Base-by-base conservation (phyloP, 306 rosid species). In the Acmispon strigosus region DNA sequence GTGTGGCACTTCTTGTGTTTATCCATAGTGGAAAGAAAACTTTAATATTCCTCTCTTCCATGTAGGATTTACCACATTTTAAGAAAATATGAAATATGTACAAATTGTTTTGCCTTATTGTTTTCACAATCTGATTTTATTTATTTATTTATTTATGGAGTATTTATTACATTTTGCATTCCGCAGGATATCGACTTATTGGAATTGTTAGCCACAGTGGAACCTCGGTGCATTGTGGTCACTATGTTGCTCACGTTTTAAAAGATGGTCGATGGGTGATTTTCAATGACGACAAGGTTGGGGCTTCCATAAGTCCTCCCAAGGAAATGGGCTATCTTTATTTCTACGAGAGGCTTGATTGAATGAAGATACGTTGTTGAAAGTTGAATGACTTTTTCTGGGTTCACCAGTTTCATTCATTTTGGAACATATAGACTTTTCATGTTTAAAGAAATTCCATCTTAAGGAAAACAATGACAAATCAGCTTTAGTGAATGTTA, bases 251-350 rank as follows among this genome's bases (percentile, higher is more conserved):
- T 10, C 99, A 91, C 89, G 74, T 94, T 39, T 80, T 84, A 3
- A 94, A 94, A 87, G 92, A 89, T 20, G 97, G 96, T 49, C 87
- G 96, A 84, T 94, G 99, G 99, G 84, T 82, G 54, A 94, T 94
- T 77, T 94, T 89, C 72, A 94, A 94, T 6, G 99, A 94, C 49
- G 73, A 74, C 77, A 94, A 91, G 85, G 99, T 94, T 16, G 97
- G 91, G 61, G 96, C 90, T 77, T 91, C 99, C 18, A 80, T 91
- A 60, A 82, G 91, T 71, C 97, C 96, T 55, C 99, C 99, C 2
- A 94, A 94, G 83, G 99, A 94, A 77, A 94, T 94, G 99, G 99
- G 99, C 13, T 94, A 94, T 70, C 69, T 94, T 1, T 94, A 94
- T 75, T 94, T 91, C 88, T 94, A 90, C 32, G 99, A 86, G 78